Evolutionary conservation across 345 rosid species (phyloP), one percentile per base, ranked within the genome.

Genomic region (Eucalyptus sp.): DNA sequence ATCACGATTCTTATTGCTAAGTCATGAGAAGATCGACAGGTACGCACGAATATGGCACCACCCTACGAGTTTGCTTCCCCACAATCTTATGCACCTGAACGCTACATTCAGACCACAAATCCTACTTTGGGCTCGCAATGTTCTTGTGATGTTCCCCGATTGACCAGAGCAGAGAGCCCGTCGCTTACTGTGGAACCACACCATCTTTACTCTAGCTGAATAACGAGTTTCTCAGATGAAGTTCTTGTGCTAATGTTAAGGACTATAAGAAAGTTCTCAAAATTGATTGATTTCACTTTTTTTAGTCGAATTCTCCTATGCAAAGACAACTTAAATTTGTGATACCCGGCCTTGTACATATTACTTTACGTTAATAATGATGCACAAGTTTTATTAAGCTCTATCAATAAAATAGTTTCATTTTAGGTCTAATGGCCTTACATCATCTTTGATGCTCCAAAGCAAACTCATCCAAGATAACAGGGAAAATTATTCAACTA

Each of bases 401-500:
- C 68, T 6, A 27, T 60, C 0, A 12, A 12, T 60, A 0, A 27
- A 56, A 56, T 56, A 56, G 62, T 56, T 10, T 56, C 62, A 24
- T 56, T 24, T 56, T 56, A 0, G 62, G 62, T 56, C 13, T 56
- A 56, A 56, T 56, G 62, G 2, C 68, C 31, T 29, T 3, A 27
- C 68, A 27, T 11, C 68, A 27, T 27, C 31, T 27, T 60, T 60
- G n/a, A 58, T 58, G 31, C 4, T 60, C 16, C 68, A 5, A 27
- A 29, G 31, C 33, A 60, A 60, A 60, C 68, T 60, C 68, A 12
- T 3, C 7, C 68, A 60, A 60, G 33, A 60, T 27, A 60, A 6
- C 1, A 60, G 2, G 62, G 14, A 60, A 60, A 0, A 12, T 0
- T 1, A 56, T 56, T 56, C 6, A 0, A 20, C 10, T 52, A 20